Conservation (phyloP, 208 protist species). For the Leishmania tropica region DNA sequence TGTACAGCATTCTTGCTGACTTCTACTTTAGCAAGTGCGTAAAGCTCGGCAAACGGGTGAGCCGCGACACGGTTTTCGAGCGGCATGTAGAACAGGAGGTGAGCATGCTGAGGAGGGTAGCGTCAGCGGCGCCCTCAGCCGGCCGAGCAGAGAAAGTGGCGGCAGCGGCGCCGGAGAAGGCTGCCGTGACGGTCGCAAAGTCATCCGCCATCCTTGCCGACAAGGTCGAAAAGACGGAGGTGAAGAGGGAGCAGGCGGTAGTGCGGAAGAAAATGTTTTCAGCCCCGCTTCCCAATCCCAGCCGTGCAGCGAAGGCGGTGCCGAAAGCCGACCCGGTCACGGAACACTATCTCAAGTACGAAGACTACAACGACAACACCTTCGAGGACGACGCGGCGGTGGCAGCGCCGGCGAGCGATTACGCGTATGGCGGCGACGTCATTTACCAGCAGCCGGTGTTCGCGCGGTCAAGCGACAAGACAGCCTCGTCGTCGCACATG, state of each 20-base stretch:
- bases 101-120: slow-evolving; percentile 44
- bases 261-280: background rate
- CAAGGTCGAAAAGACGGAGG: background rate
- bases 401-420: background rate
- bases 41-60: slow-evolving; percentile 84
- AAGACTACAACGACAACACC: slow-evolving; percentile 21
- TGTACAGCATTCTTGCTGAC: slow-evolving; percentile 81
- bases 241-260: background rate
- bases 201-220: too few species aligned
- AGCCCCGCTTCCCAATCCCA: slow-evolving; percentile 8
- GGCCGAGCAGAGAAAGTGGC: slow-evolving; percentile 10
- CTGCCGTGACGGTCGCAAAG: background rate
- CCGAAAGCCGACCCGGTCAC: background rate
- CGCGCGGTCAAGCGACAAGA: background rate
- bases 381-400: background rate
- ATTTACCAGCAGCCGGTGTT: slow-evolving; percentile 21
- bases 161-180: slow-evolving; percentile 5
- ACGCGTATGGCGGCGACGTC: slow-evolving; percentile 10
- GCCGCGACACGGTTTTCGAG: slow-evolving; percentile 47
- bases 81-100: slow-evolving; percentile 53
- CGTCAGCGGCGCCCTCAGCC: slow-evolving; percentile 4
- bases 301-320: background rate
- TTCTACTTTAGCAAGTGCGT: slow-evolving; percentile 88
- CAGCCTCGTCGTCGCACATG: slow-evolving; percentile 9
- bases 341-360: slow-evolving; percentile 27